These are phyloP conservation scores for Polytrichum formosum DNA, from an alignment of 225 moss, liverwort and hornwort genomes.

Conservation along the genomic window DNA sequence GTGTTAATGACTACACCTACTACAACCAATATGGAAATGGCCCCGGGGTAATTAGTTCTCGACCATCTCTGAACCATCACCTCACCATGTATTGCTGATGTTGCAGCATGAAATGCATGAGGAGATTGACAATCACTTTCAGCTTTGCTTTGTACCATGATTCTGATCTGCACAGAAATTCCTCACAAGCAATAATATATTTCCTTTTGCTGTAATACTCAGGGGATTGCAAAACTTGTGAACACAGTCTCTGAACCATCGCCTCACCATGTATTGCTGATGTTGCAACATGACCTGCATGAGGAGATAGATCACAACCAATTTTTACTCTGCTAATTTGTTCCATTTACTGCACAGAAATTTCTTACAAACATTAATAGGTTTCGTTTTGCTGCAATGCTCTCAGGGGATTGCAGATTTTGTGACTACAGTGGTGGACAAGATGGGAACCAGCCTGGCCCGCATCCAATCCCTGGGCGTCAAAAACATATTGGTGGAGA, in stretches of 20 bases:
- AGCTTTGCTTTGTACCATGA: no score
- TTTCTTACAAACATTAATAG: no score
- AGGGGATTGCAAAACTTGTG: no score
- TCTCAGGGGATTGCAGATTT: conserved; percentile 30
- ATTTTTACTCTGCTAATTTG: no score
- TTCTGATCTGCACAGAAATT: no score
- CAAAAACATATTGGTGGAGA: conserved; percentile 41
- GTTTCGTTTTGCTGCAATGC: no score
- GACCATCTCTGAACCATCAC: not conserved
- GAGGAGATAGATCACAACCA: not conserved
- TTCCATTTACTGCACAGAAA: no score
- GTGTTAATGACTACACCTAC: conserved; percentile 53
- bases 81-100: not conserved
- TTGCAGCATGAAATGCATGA: not conserved
- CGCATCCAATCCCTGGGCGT: conserved; percentile 32
- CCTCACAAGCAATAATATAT: no score
- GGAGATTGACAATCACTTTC: not conserved
- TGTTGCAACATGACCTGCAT: not conserved
- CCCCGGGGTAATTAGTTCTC: conserved; percentile 3
- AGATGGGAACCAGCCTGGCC: conserved; percentile 25
- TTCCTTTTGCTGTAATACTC: no score
- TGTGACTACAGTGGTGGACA: conserved; percentile 37
- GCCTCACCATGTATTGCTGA: not conserved
- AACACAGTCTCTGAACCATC: not conserved
- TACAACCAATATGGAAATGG: conserved; percentile 36